Evolutionary conservation across 495 filamentous ascomycete species (phyloP), one percentile per base, ranked within the genome.

Genomic region (Penicillium steckii): DNA sequence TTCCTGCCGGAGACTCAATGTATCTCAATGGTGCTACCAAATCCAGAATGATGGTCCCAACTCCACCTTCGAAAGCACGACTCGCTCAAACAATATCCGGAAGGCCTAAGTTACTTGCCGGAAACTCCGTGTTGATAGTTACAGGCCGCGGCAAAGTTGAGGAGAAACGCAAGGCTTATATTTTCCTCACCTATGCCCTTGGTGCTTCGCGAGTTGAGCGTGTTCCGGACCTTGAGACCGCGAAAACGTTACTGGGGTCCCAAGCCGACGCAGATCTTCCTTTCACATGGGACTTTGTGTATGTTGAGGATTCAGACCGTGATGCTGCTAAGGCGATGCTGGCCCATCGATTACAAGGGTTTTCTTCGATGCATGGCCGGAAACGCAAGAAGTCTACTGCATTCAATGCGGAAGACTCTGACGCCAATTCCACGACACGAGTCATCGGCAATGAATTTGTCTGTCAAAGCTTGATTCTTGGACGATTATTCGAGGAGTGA

Each of bases 391-490:
- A 76, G 46, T 71, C 66, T 1, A 23, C 49, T 12, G 79, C 77
- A 55, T 70, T 80, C 22, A 78, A 75, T 52, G 71, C 78, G 50
- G 68, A 61, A 12, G 69, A 41, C 32, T 24, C 50, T 19, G 33
- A 33, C 10, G 18, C 13, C 26, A 18, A 17, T 15, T 4, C 21
- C 37, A 15, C 41, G 58, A 72, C 86, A 30, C 80, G 77, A 64
- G 64, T 90, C 51, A 79, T 96, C 38, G 86, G 85, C 26, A 89
- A 95, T 71, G 92, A 97, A 64, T 83, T 90, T 63, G 82, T 97
- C 25, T 85, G 95, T 50, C 95, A 98, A 74, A 97, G 91, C 66
- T 71, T 97, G 53, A 97, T 98, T 55, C 61, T 96, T 46, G 94
- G 92, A 4, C 81, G 81, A 48, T 59, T 96, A 55, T 77, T 89